Evolutionary conservation across 768 basidiomycete species (phyloP).

Genomic region (Mycena floridula): DNA sequence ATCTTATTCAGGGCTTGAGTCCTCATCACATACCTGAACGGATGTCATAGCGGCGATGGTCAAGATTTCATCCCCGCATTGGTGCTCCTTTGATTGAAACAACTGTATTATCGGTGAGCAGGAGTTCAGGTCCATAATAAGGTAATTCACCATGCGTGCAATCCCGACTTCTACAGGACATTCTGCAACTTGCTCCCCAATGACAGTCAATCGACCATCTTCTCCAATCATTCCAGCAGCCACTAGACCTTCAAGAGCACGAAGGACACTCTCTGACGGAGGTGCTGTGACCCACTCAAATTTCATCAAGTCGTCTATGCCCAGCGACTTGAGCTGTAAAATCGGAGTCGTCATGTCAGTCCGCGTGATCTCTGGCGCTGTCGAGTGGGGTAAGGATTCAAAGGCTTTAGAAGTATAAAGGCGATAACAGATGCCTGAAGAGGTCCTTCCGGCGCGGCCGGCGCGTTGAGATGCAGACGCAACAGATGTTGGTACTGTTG

Average conservation of each 20-base stretch:
- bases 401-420: slow-evolving; percentile 71
- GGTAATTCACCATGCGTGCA: slow-evolving; percentile 77
- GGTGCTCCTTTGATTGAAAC: slow-evolving; percentile 77
- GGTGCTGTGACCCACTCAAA: slow-evolving; percentile 94
- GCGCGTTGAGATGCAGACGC: slow-evolving; percentile 92
- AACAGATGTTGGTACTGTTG: slow-evolving; percentile 75
- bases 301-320: slow-evolving; percentile 91
- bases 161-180: slow-evolving; percentile 90
- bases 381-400: slow-evolving; percentile 55
- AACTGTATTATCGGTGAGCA: too few species aligned
- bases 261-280: slow-evolving; percentile 76
- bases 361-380: slow-evolving; percentile 86
- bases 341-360: slow-evolving; percentile 90
- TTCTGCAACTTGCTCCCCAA: slow-evolving; percentile 87
- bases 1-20: background rate
- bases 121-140: background rate
- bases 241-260: slow-evolving; percentile 80
- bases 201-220: slow-evolving; percentile 66
- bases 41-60: slow-evolving; percentile 96
- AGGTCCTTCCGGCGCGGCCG: slow-evolving; percentile 91
- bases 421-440: slow-evolving; percentile 88
- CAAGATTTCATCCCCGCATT: slow-evolving; percentile 92
- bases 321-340: slow-evolving; percentile 89
- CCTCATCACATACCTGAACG: slow-evolving; percentile 61
- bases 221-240: slow-evolving; percentile 80